Base-by-base conservation (phyloP, 768 basidiomycete species). In the Boletus barrowsii region DNA sequence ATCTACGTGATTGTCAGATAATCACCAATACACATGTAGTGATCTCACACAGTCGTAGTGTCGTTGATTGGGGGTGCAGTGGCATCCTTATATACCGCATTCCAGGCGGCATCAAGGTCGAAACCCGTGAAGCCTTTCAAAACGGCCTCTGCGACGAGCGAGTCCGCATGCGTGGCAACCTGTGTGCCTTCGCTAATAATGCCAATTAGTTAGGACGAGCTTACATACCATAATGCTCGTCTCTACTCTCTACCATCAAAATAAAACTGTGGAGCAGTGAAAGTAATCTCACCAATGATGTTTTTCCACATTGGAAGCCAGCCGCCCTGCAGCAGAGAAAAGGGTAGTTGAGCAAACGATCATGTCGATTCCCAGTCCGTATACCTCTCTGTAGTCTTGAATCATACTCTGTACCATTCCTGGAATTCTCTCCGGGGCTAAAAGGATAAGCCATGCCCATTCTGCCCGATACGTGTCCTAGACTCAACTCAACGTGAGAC, bases 251-350 rank as follows among this genome's bases (percentile, higher is more conserved):
- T 13, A 10, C 10, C 0, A 18, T 57, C 15, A 54, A 33, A 36
- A 46, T 24, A 17, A 26, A 36, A 26, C 14, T 5, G 2, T 14
- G 9, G 3, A 40, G n/a, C 3, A 18, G 29, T 43, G 13, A 29
- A 10, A 13, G 42, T 1, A 24, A 29, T 58, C 74, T 56, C 44
- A 81, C 83, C 83, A 24, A 87, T 81, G 14, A 92, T 79, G 56
- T 92, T 92, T 72, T 91, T 92, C 90, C 90, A 93, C 89, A 92
- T 91, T 0, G 90, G 90, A 36, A 93, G 71, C 88, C 90, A 90
- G 4, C 90, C 90, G 15, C 87, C 81, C 83, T 78, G 59, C 9
- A 35, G 58, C 10, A 35, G 42, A 24, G 15, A 3, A 42, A 49
- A 49, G 15, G 6, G 10, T 15, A 7, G 32, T 51, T 57, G 7